phyloP scores from a whole-genome alignment of 441 rosid species.

The Brassica balearica region DNA sequence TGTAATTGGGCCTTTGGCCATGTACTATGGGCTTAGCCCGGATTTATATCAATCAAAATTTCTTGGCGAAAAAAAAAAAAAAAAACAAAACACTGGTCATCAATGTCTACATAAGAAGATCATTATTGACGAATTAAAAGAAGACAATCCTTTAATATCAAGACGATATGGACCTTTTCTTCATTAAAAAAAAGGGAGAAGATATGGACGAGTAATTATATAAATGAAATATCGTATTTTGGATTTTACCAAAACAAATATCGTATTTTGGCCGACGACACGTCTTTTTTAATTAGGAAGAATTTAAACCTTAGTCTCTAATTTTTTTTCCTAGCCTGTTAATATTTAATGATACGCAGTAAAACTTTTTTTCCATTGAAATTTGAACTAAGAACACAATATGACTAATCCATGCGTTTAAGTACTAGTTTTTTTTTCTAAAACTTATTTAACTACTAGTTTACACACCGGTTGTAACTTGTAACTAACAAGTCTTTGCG shows the following conservation, averaged over 20 bases:
- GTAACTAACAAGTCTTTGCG: background rate
- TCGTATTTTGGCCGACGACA: background rate
- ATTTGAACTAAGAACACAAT: background rate
- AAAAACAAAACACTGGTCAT: no score
- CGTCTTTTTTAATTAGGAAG: background rate
- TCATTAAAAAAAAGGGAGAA: background rate
- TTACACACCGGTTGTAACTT: background rate
- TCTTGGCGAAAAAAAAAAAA: background rate
- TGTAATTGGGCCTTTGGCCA: no score
- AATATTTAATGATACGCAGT: background rate
- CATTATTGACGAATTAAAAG: background rate
- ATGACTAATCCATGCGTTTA: background rate
- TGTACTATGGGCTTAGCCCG: no score
- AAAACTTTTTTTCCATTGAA: background rate
- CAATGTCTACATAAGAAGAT: conserved; percentile 21
- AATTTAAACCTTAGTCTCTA: background rate
- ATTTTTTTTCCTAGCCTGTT: background rate
- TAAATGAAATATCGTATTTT: background rate
- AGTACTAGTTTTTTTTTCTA: no score
- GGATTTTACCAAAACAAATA: background rate
- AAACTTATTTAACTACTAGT: background rate
- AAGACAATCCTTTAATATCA: conserved; percentile 12
- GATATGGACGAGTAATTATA: conserved; percentile 22
- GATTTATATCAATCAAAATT: no score
- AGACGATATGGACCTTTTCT: conserved; percentile 9